These are phyloP conservation scores for Prunus salicina DNA, from an alignment of 306 rosid genomes.

Conservation along the genomic window DNA sequence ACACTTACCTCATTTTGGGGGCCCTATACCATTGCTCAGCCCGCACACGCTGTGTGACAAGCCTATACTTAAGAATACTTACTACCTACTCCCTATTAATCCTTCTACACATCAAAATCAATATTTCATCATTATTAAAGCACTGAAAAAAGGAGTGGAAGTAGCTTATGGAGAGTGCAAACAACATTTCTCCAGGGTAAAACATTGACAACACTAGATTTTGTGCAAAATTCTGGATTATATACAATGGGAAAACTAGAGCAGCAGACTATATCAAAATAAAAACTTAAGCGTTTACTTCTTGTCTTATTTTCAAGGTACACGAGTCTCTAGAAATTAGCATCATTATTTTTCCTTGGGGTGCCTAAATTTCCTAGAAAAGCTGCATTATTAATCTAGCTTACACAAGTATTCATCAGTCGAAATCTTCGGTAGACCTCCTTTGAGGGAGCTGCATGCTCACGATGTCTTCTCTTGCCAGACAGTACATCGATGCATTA, in stretches of 20 bases:
- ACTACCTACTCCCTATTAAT: no score
- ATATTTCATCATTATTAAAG: no score
- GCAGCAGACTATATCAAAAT: background rate
- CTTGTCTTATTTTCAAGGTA: background rate
- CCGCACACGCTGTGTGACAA: no score
- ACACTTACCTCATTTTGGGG: no score
- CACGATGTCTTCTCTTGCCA: conserved; percentile 73
- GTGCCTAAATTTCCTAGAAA: background rate
- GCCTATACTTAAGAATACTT: no score
- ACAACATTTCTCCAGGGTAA: no score
- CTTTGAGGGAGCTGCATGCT: conserved; percentile 93
- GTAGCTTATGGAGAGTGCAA: no score
- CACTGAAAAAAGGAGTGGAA: no score
- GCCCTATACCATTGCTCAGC: no score
- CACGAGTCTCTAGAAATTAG: background rate
- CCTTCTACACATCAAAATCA: no score
- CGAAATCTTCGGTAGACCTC: conserved; percentile 42
- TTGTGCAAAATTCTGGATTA: background rate
- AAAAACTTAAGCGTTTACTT: background rate
- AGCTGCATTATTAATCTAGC: conserved; percentile 8
- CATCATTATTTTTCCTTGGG: background rate
- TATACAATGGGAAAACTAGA: background rate
- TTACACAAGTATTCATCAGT: conserved; percentile 32
- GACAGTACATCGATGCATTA: conserved; percentile 37
- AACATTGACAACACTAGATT: no score